Conservation (phyloP, 306 rosid species). For the Carpinus fangiana region DNA sequence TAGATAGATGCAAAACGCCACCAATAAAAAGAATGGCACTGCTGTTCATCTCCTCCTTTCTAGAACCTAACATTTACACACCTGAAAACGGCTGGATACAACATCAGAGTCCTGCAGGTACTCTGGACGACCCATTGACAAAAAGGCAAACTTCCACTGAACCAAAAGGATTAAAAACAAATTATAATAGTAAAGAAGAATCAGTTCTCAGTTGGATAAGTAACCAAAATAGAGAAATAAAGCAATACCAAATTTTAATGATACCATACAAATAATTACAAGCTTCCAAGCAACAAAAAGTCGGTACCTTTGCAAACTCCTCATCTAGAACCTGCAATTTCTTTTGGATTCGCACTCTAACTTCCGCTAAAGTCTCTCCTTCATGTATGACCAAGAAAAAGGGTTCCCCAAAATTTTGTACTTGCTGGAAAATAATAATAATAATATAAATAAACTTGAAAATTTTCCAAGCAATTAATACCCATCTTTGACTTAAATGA, state of each 20-base stretch:
- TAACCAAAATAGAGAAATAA: background rate
- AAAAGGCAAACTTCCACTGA: slow-evolving; percentile 95
- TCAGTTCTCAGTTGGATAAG: background rate
- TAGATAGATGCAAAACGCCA: background rate
- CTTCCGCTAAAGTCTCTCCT: slow-evolving; percentile 80
- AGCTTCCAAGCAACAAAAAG: background rate
- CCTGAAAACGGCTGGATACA: slow-evolving; percentile 88
- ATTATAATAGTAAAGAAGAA: background rate
- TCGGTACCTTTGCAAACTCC: slow-evolving; percentile 71
- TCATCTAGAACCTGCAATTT: slow-evolving; percentile 87
- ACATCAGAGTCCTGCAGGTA: slow-evolving; percentile 79
- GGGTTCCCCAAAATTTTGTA: slow-evolving; percentile 94
- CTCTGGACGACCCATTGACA: slow-evolving; percentile 90
- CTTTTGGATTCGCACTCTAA: slow-evolving; percentile 76
- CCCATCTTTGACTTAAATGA: background rate
- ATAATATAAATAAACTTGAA: slow-evolving; percentile 1
- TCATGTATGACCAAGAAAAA: slow-evolving; percentile 82
- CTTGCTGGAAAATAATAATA: slow-evolving; percentile 53
- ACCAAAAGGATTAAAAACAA: slow-evolving; percentile 3
- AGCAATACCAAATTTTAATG: background rate
- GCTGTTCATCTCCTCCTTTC: background rate
- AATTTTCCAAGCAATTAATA: slow-evolving; percentile 3
- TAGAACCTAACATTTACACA: slow-evolving; percentile 19
- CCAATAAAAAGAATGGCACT: slow-evolving; percentile 16
- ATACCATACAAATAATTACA: background rate